Base-by-base conservation (phyloP, 805 yeast species). In the Metschnikowia arizonensis region DNA sequence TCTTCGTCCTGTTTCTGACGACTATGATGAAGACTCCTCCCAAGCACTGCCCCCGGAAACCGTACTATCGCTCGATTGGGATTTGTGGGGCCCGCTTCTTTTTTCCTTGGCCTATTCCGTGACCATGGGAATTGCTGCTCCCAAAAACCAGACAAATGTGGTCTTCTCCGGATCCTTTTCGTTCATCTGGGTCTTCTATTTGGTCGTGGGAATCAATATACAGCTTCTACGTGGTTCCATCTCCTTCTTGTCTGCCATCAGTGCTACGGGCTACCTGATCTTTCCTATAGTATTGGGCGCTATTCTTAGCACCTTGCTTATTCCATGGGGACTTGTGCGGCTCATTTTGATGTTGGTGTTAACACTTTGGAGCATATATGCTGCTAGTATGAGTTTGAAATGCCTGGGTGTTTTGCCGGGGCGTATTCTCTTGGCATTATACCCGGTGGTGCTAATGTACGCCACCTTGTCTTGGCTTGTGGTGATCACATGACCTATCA, bases 1-100 rank as follows among this genome's bases (percentile, higher is more conserved):
- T 18, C 55, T 64, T 23, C 36, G 36, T 4, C 25, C 18, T n/a
- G 25, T 33, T 9, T 12, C 25, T 11, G 9, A 5, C 3, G 34
- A 32, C 34, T 32, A 32, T 11, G 34, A 18, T 11, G 24, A 8
- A 8, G 36, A 64, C 1, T 53, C 42, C 28, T 63, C 57, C 25
- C 36, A 17, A 9, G 11, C 33, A 8, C 41, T 36, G 12, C 29
- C 35, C 15, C 40, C 48, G 5, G 60, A 52, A 6, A 29, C 34
- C 11, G 42, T 38, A 21, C 41, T 46, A 14, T 38, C 41, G 40
- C 57, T 78, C 42, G 83, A 78, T 44, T 79, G 83, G 83, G 83
- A 79, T 59, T 61, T 79, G 40, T 79, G 88, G 88, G 89, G 89
- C 2, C 89, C 89, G 5, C 64, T 83, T 45, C 66, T 83, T 25